These are phyloP conservation scores for Mycena indigotica DNA, from an alignment of 768 basidiomycete genomes.

Conservation along the genomic window DNA sequence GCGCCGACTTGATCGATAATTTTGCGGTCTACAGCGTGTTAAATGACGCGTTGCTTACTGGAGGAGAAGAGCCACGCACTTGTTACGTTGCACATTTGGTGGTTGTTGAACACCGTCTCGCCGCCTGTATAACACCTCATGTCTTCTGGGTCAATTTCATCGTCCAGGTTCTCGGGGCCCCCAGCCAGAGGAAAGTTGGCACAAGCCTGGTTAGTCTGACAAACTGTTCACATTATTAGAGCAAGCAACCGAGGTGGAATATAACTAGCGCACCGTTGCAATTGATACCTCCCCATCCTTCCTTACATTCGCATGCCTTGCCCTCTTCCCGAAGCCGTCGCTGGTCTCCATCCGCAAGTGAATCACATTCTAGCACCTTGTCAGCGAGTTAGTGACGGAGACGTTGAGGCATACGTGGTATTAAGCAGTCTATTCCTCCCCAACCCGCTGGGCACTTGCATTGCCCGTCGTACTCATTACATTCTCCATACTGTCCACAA, in stretches of 20 bases:
- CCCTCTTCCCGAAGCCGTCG: conserved; percentile 78
- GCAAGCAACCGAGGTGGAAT: neutral
- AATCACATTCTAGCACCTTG: conserved; percentile 79
- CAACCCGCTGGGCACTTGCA: conserved; percentile 98
- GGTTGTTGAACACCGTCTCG: conserved; percentile 90
- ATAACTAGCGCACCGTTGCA: conserved; percentile 77
- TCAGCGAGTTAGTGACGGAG: neutral
- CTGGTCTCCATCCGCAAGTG: conserved; percentile 86
- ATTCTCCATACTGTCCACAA: conserved; percentile 90
- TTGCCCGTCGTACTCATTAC: conserved; percentile 91
- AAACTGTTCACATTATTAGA: conserved; percentile 58
- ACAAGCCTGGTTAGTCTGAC: conserved; percentile 81
- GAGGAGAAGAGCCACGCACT: conserved; percentile 55
- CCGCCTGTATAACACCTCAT: conserved; percentile 97
- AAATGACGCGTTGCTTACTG: neutral
- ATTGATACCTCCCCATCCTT: conserved; percentile 95
- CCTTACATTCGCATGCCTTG: conserved; percentile 83
- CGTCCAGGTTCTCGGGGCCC: conserved; percentile 39
- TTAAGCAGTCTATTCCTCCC: conserved; percentile 93
- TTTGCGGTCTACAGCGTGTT: conserved; percentile 71
- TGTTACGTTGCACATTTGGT: conserved; percentile 98
- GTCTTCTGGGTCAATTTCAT: conserved; percentile 43
- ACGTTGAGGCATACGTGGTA: conserved; percentile 69
- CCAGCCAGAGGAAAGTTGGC: conserved; percentile 70
- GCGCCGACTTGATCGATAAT: conserved; percentile 91